Evolutionary conservation across 768 basidiomycete species (phyloP), one percentile per base, ranked within the genome.

Genomic region (Exsudoporus frostii): DNA sequence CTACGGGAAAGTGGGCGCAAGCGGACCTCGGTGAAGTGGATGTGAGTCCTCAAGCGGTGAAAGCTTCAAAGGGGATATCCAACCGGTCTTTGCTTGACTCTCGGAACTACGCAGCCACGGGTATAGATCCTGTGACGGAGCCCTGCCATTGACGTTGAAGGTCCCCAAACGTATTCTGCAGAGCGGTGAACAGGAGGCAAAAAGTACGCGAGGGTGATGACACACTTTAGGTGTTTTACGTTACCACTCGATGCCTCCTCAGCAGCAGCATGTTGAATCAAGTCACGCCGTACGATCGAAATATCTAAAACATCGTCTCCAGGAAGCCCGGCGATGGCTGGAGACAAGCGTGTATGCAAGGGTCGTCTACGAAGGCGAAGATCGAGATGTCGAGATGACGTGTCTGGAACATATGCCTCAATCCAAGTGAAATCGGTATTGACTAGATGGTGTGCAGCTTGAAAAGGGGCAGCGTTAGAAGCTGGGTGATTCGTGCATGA

Each of bases 71-170:
- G 73, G 72, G 29, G 76, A 74, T 34, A 73, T 69, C 46, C 57
- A 66, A 41, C 57, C 56, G 19, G 54, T n/a, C 27, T 55, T 58
- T 0, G 3, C 14, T 13, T 48, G 44, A 7, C 32, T n/a, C 27
- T 48, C 48, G 7, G 34, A 24, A 8, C 72, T 66, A 39, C 79
- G 72, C 29, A 90, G 61, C 88, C 90, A 92, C 3, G 78, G 66
- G 5, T 81, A 79, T 9, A 92, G 70, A 63, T 90, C 86, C 57
- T 88, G 85, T 3, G 85, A 82, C 1, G 91, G 88, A 34, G 79
- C 58, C 61, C 83, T 84, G 1, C 88, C 90, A 59, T 91, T 90
- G 42, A 92, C 90, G 59, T 93, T 93, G 74, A 92, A 93, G 0
- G 88, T 89, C 20, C 90, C 89, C 17, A 87, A 54, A 7, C 88